Evolutionary conservation across 768 basidiomycete genomes (phyloP), one percentile per base, ranked within the genome.

Genomic region (Lactarius trivialis): DNA sequence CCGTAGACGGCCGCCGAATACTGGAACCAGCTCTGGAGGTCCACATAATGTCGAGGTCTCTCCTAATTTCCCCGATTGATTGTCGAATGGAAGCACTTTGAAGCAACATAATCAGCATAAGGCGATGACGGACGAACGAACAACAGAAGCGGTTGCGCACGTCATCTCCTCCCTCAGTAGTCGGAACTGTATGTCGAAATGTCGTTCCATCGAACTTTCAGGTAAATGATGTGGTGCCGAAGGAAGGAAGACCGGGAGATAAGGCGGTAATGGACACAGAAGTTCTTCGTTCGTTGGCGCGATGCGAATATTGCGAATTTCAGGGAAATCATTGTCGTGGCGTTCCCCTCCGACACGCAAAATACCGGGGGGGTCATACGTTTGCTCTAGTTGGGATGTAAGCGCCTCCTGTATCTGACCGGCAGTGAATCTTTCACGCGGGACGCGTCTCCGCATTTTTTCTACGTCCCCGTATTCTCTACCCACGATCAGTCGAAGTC

Each of bases 111-210:
- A 55, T 65, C 26, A 65, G 50, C 4, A 57, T 26, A 8, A 51
- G 26, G 15, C 43, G 37, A 43, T 7, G 21, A 43, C n/a, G 4
- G 26, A n/a, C 21, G 3, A 45, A n/a, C 21, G 3, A 45, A n/a
- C 9, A 45, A 15, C 7, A 12, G 50, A 58, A 45, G 24, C 4
- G 26, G 26, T 36, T 7, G 69, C 82, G 26, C 67, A 86, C 82
- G 79, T 86, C 19, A 87, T 73, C 60, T 91, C 89, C 65, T 90
- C 89, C 39, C 89, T 76, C 37, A 91, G 73, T 0, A 91, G 77
- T 36, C 89, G 82, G 71, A 88, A 91, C 65, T 91, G 88, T 4
- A 86, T 80, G 60, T 92, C 90, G 12, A 90, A 73, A 24, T 85
- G 74, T 8, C 84, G 76, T 59, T 86, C 79, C 81, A 91, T 88